Evolutionary conservation across 2,329 filamentous ascomycete genomes (phyloP).

Genomic region (Paecilomyces formosus): DNA sequence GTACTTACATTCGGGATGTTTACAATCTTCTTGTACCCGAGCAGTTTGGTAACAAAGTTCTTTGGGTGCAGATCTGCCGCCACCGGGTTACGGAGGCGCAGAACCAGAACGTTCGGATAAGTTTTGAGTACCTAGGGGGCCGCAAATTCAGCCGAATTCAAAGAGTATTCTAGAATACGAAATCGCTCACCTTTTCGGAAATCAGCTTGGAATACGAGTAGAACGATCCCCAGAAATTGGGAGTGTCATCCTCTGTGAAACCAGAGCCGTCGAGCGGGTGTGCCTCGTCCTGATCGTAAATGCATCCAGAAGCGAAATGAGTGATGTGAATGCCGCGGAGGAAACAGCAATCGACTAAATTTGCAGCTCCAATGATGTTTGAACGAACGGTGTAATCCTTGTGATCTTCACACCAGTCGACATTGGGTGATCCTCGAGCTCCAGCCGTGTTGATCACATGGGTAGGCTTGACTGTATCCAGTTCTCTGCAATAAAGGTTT

Average conservation of each 20-base stretch:
- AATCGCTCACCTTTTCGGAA: conserved; percentile 51
- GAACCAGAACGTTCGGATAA: conserved; percentile 40
- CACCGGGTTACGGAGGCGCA: conserved; percentile 63
- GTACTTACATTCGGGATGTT: conserved; percentile 51
- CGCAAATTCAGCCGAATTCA: no score
- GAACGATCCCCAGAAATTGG: conserved; percentile 62
- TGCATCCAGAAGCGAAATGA: conserved; percentile 61
- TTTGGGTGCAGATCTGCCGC: conserved; percentile 59
- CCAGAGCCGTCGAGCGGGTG: conserved; percentile 52
- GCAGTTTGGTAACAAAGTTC: conserved; percentile 64
- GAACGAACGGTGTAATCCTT: conserved; percentile 60
- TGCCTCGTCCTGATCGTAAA: conserved; percentile 48
- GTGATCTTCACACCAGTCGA: conserved; percentile 66
- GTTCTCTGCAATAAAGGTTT: conserved; percentile 24
- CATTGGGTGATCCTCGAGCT: conserved; percentile 59
- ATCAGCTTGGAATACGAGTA: conserved; percentile 61
- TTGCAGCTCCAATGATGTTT: conserved; percentile 60
- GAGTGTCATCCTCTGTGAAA: conserved; percentile 54
- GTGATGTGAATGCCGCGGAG: conserved; percentile 55
- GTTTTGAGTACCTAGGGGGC: no score
- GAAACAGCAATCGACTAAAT: conserved; percentile 55
- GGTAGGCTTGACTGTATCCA: conserved; percentile 55
- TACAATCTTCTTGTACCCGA: conserved; percentile 57
- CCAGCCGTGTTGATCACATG: conserved; percentile 62
- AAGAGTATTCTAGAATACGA: conserved; percentile 29